phyloP scores from a whole-genome alignment of 345 rosid genomes.

The Anacardium occidentale region DNA sequence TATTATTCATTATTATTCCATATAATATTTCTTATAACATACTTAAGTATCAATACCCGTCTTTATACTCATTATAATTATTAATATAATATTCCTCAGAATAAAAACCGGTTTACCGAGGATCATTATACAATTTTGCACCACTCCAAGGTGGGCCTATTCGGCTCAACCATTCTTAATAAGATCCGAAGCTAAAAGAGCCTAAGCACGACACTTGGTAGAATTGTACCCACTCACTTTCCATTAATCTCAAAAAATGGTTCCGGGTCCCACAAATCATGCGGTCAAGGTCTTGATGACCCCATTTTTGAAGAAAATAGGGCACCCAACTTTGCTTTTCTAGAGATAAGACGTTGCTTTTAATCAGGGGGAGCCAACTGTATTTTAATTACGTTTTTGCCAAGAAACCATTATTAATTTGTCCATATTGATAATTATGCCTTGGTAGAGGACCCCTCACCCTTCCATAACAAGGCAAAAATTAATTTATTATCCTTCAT shows the following conservation, averaged over 20 bases:
- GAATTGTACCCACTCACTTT: neutral
- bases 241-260: slow-evolving; percentile 1
- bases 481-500: no score
- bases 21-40: no score
- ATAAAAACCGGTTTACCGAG: no score
- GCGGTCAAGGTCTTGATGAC: neutral
- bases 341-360: neutral
- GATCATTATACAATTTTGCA: no score
- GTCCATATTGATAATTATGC: neutral
- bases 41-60: no score
- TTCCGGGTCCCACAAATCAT: slow-evolving; percentile 3
- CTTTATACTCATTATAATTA: no score
- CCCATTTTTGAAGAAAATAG: neutral
- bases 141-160: neutral
- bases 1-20: no score
- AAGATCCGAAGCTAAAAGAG: neutral
- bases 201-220: neutral
- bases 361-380: neutral
- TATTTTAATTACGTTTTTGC: neutral
- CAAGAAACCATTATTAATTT: neutral
- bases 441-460: neutral
- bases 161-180: neutral
- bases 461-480: neutral
- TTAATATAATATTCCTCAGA: no score
- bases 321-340: neutral